Evolutionary conservation across 1,284 basidiomycete species (phyloP), one percentile per base, ranked within the genome.

Genomic region (Tremellales sp.): DNA sequence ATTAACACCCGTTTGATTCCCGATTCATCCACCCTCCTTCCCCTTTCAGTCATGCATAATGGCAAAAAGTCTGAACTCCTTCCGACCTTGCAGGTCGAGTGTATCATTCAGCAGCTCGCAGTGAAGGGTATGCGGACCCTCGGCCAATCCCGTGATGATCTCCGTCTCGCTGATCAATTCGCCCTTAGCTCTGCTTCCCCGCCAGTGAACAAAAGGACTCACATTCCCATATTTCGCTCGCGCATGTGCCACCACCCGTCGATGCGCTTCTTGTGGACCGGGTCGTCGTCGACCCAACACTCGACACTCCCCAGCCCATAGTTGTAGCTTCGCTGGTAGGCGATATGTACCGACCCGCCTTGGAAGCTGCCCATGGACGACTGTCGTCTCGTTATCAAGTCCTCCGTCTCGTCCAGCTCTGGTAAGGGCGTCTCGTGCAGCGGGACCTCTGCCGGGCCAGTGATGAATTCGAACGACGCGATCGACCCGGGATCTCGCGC

Each of bases 161-260:
- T 58, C 56, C 3, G 54, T 57, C 9, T 65, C 61, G 37, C 63
- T 60, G 29, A 19, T 29, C 2, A 25, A 21, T 34, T 16, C 21
- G 29, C 35, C 7, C 31, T 18, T 44, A n/a, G 12, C 13, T 27
- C 44, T 7, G 4, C 7, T 26, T 34, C 10, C 14, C 33, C 3
- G 3, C n/a, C 16, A 10, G 29, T 31, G 29, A 31, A 34, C 21
- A 21, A 35, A n/a, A 16, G 12, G 12, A 63, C 61, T 53, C 36
- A 63, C 61, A 66, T 56, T 18, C 61, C 66, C 61, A 63, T 66
- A 50, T 65, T 68, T 37, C 63, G 48, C 44, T 65, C 64, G 33
- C 55, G 52, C 33, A 61, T 52, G 12, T 54, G 48, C 65, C 65
- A 67, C 51, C 56, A 67, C 5, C 65, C 65, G 47, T 67, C 63